These are phyloP conservation scores for Monosporascus sp. DNA, from an alignment of 2,329 filamentous ascomycete species.

Conservation along the genomic window DNA sequence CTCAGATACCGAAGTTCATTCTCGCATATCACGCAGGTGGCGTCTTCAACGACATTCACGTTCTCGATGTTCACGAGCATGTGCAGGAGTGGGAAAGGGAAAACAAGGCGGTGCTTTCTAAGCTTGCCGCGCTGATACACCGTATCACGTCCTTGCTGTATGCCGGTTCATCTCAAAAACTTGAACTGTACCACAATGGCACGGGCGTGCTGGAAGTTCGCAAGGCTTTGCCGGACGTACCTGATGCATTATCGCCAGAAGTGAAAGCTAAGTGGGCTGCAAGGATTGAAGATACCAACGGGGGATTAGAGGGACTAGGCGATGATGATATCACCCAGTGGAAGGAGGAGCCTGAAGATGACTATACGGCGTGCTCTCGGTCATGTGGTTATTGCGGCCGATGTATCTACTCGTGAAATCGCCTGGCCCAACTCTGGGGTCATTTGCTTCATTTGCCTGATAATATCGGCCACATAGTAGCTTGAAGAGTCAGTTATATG, in stretches of 20 bases:
- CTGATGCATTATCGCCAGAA: background rate
- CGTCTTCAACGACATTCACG: conserved; percentile 27
- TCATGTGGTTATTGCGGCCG: conserved; percentile 4
- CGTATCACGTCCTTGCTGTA: background rate
- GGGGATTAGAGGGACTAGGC: background rate
- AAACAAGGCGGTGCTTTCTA: background rate
- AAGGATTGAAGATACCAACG: background rate
- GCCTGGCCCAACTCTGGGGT: too few relatives aligned
- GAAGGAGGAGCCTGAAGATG: conserved; percentile 1
- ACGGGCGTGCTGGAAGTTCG: background rate
- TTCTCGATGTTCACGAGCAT: conserved; percentile 1
- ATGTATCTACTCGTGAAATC: background rate
- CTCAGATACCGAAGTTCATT: conserved; percentile 34
- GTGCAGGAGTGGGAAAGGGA: conserved; percentile 3
- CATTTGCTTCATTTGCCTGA: too few relatives aligned
- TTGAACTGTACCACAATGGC: conserved; percentile 2
- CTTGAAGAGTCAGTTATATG: too few relatives aligned
- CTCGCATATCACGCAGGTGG: conserved; percentile 35
- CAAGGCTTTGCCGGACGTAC: background rate
- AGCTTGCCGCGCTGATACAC: conserved; percentile 4
- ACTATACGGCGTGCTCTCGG: conserved; percentile 3
- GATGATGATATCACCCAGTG: background rate
- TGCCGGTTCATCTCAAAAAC: background rate
- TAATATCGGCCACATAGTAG: too few relatives aligned
- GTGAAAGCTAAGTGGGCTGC: conserved; percentile 2